A percentile compares a stretch with the other conserved stretches of the same genome.
Conservation (phyloP, 352 stramenopile genomes). For the Phytopythium kandeliae region DNA sequence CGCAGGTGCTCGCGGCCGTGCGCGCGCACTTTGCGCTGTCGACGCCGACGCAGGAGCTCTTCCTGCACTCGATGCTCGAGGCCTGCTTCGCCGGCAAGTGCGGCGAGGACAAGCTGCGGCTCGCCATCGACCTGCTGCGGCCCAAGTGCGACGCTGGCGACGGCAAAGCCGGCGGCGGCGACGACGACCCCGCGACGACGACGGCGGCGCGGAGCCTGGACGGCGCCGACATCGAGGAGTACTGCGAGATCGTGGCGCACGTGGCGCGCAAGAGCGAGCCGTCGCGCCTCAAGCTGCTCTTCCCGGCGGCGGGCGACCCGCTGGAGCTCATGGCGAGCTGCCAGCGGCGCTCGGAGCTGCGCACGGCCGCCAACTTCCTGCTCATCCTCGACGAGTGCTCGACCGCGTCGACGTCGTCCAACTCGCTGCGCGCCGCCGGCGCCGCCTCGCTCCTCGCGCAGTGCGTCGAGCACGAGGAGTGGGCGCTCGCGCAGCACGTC, state of each 20-base stretch:
- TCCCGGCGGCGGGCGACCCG: slow-evolving; percentile 61
- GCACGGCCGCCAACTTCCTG: slow-evolving; percentile 79
- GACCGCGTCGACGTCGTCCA: slow-evolving; percentile 17
- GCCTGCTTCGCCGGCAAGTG: slow-evolving; percentile 46
- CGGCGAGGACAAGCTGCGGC: slow-evolving; percentile 29
- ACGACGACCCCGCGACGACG: neutral
- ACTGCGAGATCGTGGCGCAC: slow-evolving; percentile 81
- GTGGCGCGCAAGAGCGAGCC: slow-evolving; percentile 82
- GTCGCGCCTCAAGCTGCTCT: slow-evolving; percentile 63
- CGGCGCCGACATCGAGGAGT: slow-evolving; percentile 56
- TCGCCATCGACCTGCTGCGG: slow-evolving; percentile 48
- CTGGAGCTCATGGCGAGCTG: slow-evolving; percentile 57
- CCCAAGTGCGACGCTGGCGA: slow-evolving; percentile 3
- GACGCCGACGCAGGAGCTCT: slow-evolving; percentile 71
- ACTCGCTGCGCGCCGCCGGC: slow-evolving; percentile 35
- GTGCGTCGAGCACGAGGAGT: slow-evolving; percentile 78
- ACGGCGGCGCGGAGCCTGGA: neutral
- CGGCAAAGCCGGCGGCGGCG: too few species aligned
- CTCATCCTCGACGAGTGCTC: slow-evolving; percentile 75
- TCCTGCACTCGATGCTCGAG: slow-evolving; percentile 78
- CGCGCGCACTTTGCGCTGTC: slow-evolving; percentile 50
- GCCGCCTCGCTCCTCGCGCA: slow-evolving; percentile 57
- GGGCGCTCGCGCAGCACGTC: slow-evolving; percentile 63
- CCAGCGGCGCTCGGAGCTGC: slow-evolving; percentile 59
- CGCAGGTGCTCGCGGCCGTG: slow-evolving; percentile 38